Percentiles rank a stretch among this genome's conserved stretches.
Evolutionary conservation across 176 grass and related monocot genomes (phyloP).

Genomic region (Rhynchospora breviuscula): DNA sequence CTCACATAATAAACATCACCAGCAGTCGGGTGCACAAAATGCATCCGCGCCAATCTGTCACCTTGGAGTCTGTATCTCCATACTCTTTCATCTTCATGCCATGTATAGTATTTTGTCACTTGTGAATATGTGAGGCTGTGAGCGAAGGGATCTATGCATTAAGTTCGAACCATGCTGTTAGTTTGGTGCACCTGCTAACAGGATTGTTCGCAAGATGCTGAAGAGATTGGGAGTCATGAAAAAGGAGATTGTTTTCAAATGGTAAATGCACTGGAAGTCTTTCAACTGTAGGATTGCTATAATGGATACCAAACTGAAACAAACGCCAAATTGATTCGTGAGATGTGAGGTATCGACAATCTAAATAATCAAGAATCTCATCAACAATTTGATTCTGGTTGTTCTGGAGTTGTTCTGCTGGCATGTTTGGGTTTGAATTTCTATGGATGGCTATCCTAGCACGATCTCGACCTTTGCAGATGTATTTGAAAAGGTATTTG

Average conservation of each 20-base stretch:
- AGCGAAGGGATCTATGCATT: slow-evolving; percentile 16
- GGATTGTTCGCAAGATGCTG: background rate
- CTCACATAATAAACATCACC: slow-evolving; percentile 20
- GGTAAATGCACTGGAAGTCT: slow-evolving; percentile 18
- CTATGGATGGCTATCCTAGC: background rate
- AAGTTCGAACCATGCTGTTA: slow-evolving; percentile 21
- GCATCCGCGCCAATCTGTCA: slow-evolving; percentile 11
- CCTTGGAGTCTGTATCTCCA: background rate
- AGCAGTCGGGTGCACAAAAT: slow-evolving; percentile 1
- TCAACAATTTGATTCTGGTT: background rate
- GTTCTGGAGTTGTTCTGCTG: background rate
- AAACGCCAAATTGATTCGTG: slow-evolving; percentile 31
- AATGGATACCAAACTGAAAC: slow-evolving; percentile 27
- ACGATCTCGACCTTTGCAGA: background rate
- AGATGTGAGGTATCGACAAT: slow-evolving; percentile 30
- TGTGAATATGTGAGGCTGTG: slow-evolving; percentile 24
- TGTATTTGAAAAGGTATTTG: slow-evolving; percentile 35
- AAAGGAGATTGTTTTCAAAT: background rate
- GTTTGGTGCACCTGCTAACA: background rate
- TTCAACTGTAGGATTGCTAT: slow-evolving; percentile 16
- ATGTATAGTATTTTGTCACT: slow-evolving; percentile 24
- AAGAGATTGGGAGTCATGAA: background rate
- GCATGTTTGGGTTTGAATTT: too few relatives aligned
- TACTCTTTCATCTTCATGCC: background rate
- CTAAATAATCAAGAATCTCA: slow-evolving; percentile 34